Evolutionary conservation across 139 green algal genomes (phyloP), one percentile per base, ranked within the genome.

Genomic region (Ettlia oleoabundans): DNA sequence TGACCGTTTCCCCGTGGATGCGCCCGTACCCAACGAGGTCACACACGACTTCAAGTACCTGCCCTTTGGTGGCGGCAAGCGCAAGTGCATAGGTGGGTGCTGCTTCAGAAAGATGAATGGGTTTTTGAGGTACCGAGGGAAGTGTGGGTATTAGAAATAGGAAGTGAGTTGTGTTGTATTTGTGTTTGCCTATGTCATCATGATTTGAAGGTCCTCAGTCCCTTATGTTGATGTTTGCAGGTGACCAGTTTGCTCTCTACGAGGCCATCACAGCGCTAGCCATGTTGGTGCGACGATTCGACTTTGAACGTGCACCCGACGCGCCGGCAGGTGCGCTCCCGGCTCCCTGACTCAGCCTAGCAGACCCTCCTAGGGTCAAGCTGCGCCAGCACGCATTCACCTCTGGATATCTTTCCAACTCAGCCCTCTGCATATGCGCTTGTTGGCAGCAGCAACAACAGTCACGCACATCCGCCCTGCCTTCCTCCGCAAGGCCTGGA

Each of bases 231-330:
- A 9, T 19, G 13, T 0, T 37, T 81, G 67, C 78, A 89, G 87
- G 94, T 35, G 93, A 96, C 82, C 91, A 96, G 88, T 97, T 98
- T 89, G 95, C 95, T 24, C 84, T 99, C 74, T 96, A 98, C 83
- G 96, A 99, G 90, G 84, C 90, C 7, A 63, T 96, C 2, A 91
- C 94, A n/a, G 90, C 88, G 0, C 86, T 98, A 63, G 90, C 93
- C 40, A 94, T 98, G 90, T 87, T 99, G 42, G 47, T 95, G 85
- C 88, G 94, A 28, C 85, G 92, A 22, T 98, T 96, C 82, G 89
- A 97, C 26, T 96, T 99, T 73, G 79, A 64, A 21, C 73, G 94
- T 19, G 91, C 85, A 8, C 71, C 80, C 22, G 81, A 89, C 71
- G 91, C 90, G 40, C 91, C 90, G 7, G 80, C 88, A 0, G 72